Conservation (phyloP, 345 rosid genomes). For the Acer saccharum region DNA sequence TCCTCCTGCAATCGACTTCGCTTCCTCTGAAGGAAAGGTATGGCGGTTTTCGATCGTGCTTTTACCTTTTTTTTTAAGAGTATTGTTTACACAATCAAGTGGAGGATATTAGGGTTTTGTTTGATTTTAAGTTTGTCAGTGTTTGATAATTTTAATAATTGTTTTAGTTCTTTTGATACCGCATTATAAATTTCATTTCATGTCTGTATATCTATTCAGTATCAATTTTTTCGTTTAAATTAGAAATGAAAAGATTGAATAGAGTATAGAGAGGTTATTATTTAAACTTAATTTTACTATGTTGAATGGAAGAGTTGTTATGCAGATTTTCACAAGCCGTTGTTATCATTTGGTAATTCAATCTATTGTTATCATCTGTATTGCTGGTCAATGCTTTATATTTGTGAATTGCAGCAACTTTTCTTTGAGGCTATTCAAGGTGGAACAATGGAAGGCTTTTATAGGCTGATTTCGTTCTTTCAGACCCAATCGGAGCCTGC, state of each 20-base stretch:
- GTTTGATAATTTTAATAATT: not conserved
- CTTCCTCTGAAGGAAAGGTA: slow-evolving; percentile 61
- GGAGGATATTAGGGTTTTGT: not conserved
- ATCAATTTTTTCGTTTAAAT: not conserved
- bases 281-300: not conserved
- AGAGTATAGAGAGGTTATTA: not conserved
- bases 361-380: not conserved
- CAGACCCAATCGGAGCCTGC: slow-evolving; percentile 53
- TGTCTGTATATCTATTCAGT: not conserved
- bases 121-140: not conserved
- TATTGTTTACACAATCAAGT: not conserved
- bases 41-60: not conserved
- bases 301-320: too few relatives aligned
- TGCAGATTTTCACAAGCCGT: too few relatives aligned
- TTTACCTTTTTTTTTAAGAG: not conserved
- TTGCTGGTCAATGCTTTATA: not conserved
- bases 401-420: slow-evolving; percentile 30
- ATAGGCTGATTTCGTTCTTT: slow-evolving; percentile 34
- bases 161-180: not conserved
- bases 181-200: not conserved
- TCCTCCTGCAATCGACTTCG: slow-evolving; percentile 64
- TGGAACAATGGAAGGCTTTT: slow-evolving; percentile 40
- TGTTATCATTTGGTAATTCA: not conserved
- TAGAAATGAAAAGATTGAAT: not conserved
- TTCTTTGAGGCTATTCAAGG: slow-evolving; percentile 34